Evolutionary conservation across 768 basidiomycete species (phyloP).

Genomic region (Lactarius akahatsu): DNA sequence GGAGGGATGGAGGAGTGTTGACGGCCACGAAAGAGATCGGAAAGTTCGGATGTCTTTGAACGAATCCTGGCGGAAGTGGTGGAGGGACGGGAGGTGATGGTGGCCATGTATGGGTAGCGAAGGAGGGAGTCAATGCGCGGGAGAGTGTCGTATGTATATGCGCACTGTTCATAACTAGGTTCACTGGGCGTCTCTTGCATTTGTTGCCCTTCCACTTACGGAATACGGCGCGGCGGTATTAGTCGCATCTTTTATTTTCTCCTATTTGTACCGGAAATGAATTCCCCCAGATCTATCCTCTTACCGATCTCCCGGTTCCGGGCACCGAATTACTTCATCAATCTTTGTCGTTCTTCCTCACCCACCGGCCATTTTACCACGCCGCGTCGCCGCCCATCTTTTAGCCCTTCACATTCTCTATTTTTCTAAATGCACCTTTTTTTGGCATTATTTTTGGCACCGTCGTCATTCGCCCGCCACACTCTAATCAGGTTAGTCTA

Average conservation of each 20-base stretch:
- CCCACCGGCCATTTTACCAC: not conserved
- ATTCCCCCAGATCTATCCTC: not conserved
- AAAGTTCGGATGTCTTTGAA: conserved; percentile 27
- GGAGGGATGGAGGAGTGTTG: conserved; percentile 16
- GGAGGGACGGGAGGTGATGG: conserved; percentile 20
- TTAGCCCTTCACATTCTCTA: not conserved
- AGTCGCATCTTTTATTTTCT: conserved; percentile 12
- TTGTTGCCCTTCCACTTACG: conserved; percentile 1
- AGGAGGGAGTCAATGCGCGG: conserved; percentile 4
- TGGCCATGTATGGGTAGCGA: conserved; percentile 8
- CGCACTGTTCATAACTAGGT: not conserved
- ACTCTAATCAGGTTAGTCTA: not conserved
- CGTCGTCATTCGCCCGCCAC: conserved; percentile 6
- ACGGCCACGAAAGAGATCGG: conserved; percentile 27
- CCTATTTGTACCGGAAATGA: conserved; percentile 24
- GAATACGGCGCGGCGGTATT: conserved; percentile 11
- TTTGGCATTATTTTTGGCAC: not conserved
- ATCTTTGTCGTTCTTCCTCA: not conserved
- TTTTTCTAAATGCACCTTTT: conserved; percentile 1
- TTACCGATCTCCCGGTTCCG: conserved; percentile 2
- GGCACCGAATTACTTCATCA: conserved; percentile 11
- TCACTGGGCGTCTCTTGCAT: not conserved
- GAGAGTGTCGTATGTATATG: conserved; percentile 20
- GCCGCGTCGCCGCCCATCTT: not conserved
- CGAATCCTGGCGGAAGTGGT: conserved; percentile 24